Evolutionary conservation across 306 rosid species (phyloP).

Genomic region (Echinosophora koreensis): DNA sequence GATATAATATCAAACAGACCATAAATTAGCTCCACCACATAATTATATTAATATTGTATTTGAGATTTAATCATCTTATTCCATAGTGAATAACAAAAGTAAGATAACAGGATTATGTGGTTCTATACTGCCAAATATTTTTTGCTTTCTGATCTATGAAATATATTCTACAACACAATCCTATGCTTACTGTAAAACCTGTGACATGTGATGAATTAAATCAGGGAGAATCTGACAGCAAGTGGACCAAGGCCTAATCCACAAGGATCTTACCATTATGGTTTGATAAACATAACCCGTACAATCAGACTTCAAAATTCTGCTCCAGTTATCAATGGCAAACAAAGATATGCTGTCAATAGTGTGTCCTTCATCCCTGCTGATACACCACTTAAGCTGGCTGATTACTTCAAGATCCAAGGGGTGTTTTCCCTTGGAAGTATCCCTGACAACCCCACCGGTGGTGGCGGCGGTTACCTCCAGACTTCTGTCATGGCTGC

Average conservation of each 20-base stretch:
- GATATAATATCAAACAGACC: neutral
- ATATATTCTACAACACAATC: neutral
- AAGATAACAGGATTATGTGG: neutral
- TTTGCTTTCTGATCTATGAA: neutral
- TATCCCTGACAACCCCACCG: conserved; percentile 68
- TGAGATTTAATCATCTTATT: conserved; percentile 7
- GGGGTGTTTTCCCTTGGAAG: conserved; percentile 78
- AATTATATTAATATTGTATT: neutral
- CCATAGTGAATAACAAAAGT: neutral
- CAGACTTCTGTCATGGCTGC: conserved; percentile 85
- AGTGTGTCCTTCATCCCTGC: conserved; percentile 77
- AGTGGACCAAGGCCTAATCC: conserved; percentile 98
- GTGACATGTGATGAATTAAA: conserved; percentile 34
- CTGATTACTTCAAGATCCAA: conserved; percentile 80
- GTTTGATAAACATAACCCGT: conserved; percentile 73
- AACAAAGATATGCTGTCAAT: conserved; percentile 85
- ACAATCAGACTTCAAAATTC: conserved; percentile 76
- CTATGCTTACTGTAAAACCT: neutral
- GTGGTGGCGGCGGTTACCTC: conserved; percentile 70
- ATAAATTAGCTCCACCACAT: neutral
- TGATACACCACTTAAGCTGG: conserved; percentile 90
- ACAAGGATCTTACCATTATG: conserved; percentile 91
- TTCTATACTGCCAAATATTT: neutral
- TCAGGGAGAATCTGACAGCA: conserved; percentile 85
- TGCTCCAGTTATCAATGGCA: conserved; percentile 76